Conservation (phyloP, 2,329 filamentous ascomycete genomes). For the Calonectria pauciramosa region DNA sequence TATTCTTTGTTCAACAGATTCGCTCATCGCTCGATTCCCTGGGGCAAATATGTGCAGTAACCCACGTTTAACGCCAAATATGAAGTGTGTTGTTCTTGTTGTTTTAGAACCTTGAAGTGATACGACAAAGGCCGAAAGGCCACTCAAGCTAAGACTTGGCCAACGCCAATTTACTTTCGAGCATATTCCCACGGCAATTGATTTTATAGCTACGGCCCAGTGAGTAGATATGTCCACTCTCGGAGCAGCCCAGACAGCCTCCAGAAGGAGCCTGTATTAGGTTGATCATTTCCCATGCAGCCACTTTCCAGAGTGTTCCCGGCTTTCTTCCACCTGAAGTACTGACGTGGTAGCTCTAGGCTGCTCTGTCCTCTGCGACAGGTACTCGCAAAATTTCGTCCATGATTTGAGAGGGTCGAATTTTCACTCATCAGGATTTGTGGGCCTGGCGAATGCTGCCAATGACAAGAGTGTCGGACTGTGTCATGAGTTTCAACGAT, state of each 20-base stretch:
- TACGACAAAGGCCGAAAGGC: neutral
- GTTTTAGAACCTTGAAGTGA: neutral
- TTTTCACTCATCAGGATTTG: neutral
- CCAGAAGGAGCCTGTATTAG: no score
- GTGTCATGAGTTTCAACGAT: slow-evolving; percentile 50
- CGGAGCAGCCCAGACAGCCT: neutral
- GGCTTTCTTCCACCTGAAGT: slow-evolving; percentile 29
- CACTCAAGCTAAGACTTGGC: neutral
- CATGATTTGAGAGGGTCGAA: neutral
- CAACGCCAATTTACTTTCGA: neutral
- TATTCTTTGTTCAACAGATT: neutral
- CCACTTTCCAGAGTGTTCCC: neutral
- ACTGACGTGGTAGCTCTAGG: slow-evolving; percentile 34
- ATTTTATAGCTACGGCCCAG: neutral
- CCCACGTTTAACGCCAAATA: neutral
- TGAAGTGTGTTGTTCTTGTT: neutral
- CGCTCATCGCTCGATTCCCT: neutral
- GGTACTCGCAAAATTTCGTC: slow-evolving; percentile 5
- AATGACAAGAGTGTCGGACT: slow-evolving; percentile 27
- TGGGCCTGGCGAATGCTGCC: slow-evolving; percentile 10
- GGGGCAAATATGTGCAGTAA: neutral
- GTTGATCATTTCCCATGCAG: neutral
- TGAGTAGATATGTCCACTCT: neutral
- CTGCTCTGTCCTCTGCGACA: slow-evolving; percentile 30
- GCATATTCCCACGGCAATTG: neutral